A percentile compares a stretch with the other conserved stretches of the same genome.
These are phyloP conservation scores for Erigeron philadelphicus DNA, from an alignment of 140 eudicot genomes.

Conservation along the genomic window DNA sequence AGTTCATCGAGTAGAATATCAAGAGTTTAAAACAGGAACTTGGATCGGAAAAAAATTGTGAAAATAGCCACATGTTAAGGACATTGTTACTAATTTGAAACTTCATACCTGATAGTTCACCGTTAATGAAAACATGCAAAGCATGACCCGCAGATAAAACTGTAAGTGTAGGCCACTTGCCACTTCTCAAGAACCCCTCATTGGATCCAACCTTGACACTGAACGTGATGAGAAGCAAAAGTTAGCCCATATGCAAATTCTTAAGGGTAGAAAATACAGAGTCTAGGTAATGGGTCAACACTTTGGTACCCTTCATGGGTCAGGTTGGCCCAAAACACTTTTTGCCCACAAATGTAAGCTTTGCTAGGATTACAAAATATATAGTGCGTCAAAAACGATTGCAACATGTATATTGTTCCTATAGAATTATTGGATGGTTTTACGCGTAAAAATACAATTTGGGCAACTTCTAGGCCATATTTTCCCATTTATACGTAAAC, in stretches of 20 bases:
- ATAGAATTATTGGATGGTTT: too few species aligned
- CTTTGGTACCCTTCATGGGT: neutral
- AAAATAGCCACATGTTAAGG: neutral
- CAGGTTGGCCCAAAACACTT: neutral
- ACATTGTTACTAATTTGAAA: neutral
- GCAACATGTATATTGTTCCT: too few species aligned
- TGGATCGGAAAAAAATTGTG: neutral
- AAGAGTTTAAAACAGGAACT: too few species aligned
- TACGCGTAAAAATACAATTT: neutral
- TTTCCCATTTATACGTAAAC: neutral
- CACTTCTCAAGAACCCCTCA: slow-evolving; percentile 70
- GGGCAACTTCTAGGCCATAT: neutral
- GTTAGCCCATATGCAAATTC: neutral
- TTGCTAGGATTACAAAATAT: too few species aligned
- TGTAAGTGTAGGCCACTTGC: slow-evolving; percentile 70
- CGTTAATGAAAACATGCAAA: slow-evolving; percentile 88
- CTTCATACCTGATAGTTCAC: slow-evolving; percentile 67
- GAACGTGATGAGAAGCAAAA: slow-evolving; percentile 6
- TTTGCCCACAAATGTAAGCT: neutral
- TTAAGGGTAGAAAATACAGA: neutral
- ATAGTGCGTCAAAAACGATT: too few species aligned
- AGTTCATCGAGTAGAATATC: too few species aligned
- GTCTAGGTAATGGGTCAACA: neutral
- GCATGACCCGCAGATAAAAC: slow-evolving; percentile 91
- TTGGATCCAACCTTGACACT: slow-evolving; percentile 55